Conservation (phyloP, 2,329 filamentous ascomycete genomes). For the Talaromyces sp. region DNA sequence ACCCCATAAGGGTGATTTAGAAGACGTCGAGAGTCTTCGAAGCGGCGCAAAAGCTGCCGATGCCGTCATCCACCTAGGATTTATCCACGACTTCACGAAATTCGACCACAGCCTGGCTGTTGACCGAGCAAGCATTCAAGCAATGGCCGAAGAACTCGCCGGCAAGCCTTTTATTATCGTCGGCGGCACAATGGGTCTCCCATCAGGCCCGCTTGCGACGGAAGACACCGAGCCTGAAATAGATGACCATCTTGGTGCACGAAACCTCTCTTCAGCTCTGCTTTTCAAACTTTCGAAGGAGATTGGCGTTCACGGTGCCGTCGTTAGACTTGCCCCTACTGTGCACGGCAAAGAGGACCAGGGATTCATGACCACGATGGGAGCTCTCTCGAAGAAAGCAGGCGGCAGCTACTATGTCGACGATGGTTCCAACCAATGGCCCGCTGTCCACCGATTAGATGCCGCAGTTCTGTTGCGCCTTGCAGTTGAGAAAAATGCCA, state of each 20-base stretch:
- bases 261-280: slow-evolving; percentile 24
- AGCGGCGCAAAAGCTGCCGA: slow-evolving; percentile 33
- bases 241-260: slow-evolving; percentile 20
- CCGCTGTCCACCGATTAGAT: slow-evolving; percentile 38
- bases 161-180: slow-evolving; percentile 39
- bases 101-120: slow-evolving; percentile 26
- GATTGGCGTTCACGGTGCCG: slow-evolving; percentile 32
- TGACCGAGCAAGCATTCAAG: slow-evolving; percentile 37
- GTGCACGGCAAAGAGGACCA: slow-evolving; percentile 37
- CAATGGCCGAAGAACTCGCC: slow-evolving; percentile 34
- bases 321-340: slow-evolving; percentile 41
- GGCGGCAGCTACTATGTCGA: slow-evolving; percentile 36
- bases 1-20: slow-evolving; percentile 34
- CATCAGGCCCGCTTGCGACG: slow-evolving; percentile 25
- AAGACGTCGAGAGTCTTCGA: slow-evolving; percentile 35
- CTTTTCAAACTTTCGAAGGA: slow-evolving; percentile 25
- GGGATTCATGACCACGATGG: slow-evolving; percentile 31
- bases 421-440: slow-evolving; percentile 38
- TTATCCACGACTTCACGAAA: slow-evolving; percentile 42
- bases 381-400: slow-evolving; percentile 27
- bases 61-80: slow-evolving; percentile 44
- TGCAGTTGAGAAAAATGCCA: slow-evolving; percentile 37
- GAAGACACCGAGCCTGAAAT: slow-evolving; percentile 30
- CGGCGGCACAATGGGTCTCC: slow-evolving; percentile 34
- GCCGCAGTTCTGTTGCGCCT: slow-evolving; percentile 39